Evolutionary conservation across 2,329 filamentous ascomycete species (phyloP).

Genomic region (Xylariales sp.): DNA sequence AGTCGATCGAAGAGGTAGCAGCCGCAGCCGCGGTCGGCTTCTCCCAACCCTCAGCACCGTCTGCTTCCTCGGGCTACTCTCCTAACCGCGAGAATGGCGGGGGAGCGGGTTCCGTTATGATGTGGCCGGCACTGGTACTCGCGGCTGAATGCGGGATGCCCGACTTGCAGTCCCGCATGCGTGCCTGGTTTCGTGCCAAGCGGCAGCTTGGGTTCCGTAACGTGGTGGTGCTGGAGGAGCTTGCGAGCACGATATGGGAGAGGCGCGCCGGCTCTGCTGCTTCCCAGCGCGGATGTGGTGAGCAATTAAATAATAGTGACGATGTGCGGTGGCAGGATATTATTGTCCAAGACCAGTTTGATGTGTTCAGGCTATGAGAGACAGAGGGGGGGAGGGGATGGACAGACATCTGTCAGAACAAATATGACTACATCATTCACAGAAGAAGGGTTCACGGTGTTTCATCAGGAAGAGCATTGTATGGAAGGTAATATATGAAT

Average conservation of each 20-base stretch:
- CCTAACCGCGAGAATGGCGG: no score
- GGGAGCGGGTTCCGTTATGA: not conserved
- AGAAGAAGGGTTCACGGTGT: no score
- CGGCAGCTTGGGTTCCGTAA: not conserved
- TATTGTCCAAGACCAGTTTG: not conserved
- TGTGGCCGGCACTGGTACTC: not conserved
- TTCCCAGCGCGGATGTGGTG: no score
- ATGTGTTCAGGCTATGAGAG: not conserved
- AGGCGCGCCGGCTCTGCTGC: not conserved
- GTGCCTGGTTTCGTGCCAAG: not conserved
- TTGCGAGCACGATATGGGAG: not conserved
- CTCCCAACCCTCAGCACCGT: no score
- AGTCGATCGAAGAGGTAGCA: constrained; percentile 23
- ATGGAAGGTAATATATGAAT: no score
- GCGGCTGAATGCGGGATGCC: not conserved
- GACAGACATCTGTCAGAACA: no score
- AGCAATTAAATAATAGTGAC: no score
- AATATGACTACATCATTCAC: no score
- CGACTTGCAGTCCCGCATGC: not conserved
- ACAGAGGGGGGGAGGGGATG: no score
- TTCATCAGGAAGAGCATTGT: no score
- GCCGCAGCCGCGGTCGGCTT: no score
- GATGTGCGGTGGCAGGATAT: not conserved
- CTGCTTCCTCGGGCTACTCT: no score
- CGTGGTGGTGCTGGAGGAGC: not conserved